Base-by-base conservation (phyloP, 208 protist species). In the Phytomonas sp. region DNA sequence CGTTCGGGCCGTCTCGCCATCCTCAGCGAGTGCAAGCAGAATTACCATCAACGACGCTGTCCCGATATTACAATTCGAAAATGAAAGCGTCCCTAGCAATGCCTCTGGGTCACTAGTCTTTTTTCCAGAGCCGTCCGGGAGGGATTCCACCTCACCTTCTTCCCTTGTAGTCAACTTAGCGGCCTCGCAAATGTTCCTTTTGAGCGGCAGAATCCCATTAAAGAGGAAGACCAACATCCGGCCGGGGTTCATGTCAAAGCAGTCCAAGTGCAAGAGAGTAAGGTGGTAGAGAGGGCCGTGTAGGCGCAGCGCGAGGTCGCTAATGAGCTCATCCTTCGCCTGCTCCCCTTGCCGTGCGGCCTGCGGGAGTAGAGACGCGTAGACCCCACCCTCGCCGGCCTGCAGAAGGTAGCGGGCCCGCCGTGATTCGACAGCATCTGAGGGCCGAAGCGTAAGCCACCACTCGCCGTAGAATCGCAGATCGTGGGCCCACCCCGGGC, bases 371-470 rank as follows among this genome's bases (percentile, higher is more conserved):
- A 92, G 76, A 0, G 84, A 80, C 29, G 67, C 63, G 70, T 89
- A 80, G 2, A 37, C 60, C 19, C 30, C 62, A 7, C 60, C 45
- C 6, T 59, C 52, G 11, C 60, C 67, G 4, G 37, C 40, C 10
- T 33, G 33, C 60, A 59, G 52, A 19, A 60, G 42, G 7, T 36
- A 56, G 14, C 30, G 31, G 23, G 68, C 32, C 2, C 29, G 14
- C 31, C 23, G 32, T 0, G 16, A 5, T 1, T n/a, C 32, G 10
- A 34, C 14, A 4, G 68, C 62, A 8, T 68, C 34, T 0, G 2
- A 36, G n/a, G 77, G 42, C 63, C 79, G 82, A 23, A 94, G 59
- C 29, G 81, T 83, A 7, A 94, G 59, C 89, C 89, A 94, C 83
- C 86, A 93, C 56, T 82, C 77, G 2, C 77, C 79, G 29, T 75